Conservation (phyloP, 257 asterid species). For the Lycium barbarum region DNA sequence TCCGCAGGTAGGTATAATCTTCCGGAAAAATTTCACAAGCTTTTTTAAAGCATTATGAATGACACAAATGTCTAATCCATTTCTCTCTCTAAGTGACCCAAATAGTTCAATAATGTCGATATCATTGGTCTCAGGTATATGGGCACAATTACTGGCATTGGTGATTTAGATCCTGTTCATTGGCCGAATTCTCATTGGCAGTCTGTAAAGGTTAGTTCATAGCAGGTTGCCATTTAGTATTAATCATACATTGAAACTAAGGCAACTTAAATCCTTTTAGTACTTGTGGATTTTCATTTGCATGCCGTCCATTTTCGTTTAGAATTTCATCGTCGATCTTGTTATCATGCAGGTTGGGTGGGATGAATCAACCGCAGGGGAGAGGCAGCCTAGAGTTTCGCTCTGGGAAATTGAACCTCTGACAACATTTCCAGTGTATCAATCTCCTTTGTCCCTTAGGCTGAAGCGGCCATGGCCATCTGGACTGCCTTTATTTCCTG, state of each 20-base stretch:
- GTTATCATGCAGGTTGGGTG: constrained; percentile 74
- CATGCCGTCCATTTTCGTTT: background rate
- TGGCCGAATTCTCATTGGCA: constrained; percentile 97
- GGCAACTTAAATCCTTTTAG: background rate
- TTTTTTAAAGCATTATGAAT: background rate
- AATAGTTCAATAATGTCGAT: background rate
- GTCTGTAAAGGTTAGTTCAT: constrained; percentile 72
- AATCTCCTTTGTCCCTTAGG: constrained; percentile 89
- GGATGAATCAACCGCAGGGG: constrained; percentile 99
- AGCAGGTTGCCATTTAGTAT: background rate
- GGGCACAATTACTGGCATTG: constrained; percentile 89
- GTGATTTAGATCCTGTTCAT: constrained; percentile 87
- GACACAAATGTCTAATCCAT: background rate
- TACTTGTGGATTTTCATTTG: background rate
- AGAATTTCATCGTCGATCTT: background rate
- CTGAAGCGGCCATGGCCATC: constrained; percentile 92
- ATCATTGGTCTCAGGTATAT: constrained; percentile 64
- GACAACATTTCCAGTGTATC: constrained; percentile 92
- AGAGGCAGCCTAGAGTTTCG: constrained; percentile 94
- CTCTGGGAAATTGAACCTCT: constrained; percentile 93
- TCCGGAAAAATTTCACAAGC: background rate
- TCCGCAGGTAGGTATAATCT: constrained; percentile 70
- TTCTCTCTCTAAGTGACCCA: background rate
- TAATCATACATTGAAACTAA: constrained; percentile 2
- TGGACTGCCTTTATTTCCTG: constrained; percentile 74